These are phyloP conservation scores for Globisporangium barbulae DNA, from an alignment of 352 stramenopile genomes.

Conservation along the genomic window DNA sequence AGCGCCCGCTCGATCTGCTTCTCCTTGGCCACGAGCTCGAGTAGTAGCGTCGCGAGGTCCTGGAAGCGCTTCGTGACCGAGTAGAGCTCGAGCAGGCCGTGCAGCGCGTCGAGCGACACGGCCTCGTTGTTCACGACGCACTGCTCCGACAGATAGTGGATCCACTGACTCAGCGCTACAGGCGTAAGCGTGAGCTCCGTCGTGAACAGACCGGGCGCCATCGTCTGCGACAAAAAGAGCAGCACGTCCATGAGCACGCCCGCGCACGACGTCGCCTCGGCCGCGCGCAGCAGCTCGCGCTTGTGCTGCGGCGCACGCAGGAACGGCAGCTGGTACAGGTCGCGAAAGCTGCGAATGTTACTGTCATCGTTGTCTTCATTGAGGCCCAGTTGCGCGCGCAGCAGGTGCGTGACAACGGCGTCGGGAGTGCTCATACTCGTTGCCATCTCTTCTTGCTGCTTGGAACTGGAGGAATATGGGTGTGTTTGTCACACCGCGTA, in stretches of 20 bases:
- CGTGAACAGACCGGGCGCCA: constrained; percentile 51
- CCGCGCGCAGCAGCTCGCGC: constrained; percentile 39
- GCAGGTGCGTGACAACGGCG: constrained; percentile 59
- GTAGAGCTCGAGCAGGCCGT: constrained; percentile 42
- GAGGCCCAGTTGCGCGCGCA: constrained; percentile 87
- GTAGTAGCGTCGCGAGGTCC: constrained; percentile 52
- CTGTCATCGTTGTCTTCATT: constrained; percentile 1
- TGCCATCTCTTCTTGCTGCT: no score
- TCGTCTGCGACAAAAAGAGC: constrained; percentile 76
- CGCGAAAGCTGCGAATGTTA: constrained; percentile 40
- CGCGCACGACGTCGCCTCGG: constrained; percentile 47
- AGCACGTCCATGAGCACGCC: constrained; percentile 69
- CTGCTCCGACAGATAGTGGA: constrained; percentile 61
- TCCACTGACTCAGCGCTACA: constrained; percentile 56
- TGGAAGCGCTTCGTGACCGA: constrained; percentile 43
- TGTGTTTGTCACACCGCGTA: no score
- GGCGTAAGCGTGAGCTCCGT: constrained; percentile 38
- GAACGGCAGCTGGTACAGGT: constrained; percentile 42
- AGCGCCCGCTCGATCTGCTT: constrained; percentile 29
- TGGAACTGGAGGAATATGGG: no score
- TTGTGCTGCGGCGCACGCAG: constrained; percentile 42
- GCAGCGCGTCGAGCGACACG: constrained; percentile 42
- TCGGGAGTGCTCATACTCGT: constrained; percentile 19
- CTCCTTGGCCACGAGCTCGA: constrained; percentile 51
- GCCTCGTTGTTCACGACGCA: constrained; percentile 46